phyloP scores from a whole-genome alignment of 2,329 filamentous ascomycete species.

The Clonostachys chloroleuca region DNA sequence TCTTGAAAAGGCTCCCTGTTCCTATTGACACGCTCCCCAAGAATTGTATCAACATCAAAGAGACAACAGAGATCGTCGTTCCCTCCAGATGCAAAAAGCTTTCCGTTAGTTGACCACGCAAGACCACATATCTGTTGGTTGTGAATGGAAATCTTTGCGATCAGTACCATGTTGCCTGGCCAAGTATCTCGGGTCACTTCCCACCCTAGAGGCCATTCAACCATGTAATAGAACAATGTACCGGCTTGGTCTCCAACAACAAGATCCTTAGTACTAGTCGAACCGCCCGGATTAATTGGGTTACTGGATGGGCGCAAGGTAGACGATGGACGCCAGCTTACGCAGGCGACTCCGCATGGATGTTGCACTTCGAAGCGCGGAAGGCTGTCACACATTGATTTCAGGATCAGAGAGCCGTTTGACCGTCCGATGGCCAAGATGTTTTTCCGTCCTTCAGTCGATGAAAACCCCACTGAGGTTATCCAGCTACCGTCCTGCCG shows the following conservation, averaged over 20 bases:
- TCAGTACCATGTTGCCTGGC: slow-evolving; percentile 72
- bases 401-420: slow-evolving; percentile 70
- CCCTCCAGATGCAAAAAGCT: slow-evolving; percentile 78
- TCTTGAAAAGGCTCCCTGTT: background rate
- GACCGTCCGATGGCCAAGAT: slow-evolving; percentile 85
- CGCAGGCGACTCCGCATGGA: slow-evolving; percentile 68
- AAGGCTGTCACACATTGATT: slow-evolving; percentile 67
- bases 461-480: slow-evolving; percentile 89
- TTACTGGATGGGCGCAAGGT: slow-evolving; percentile 48
- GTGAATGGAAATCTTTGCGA: slow-evolving; percentile 75
- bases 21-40: slow-evolving; percentile 15
- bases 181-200: slow-evolving; percentile 63
- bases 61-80: slow-evolving; percentile 90
- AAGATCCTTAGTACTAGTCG: slow-evolving; percentile 73
- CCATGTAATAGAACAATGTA: slow-evolving; percentile 78
- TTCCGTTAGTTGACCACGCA: slow-evolving; percentile 77
- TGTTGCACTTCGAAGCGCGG: slow-evolving; percentile 75
- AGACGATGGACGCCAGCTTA: slow-evolving; percentile 71
- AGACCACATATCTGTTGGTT: slow-evolving; percentile 89
- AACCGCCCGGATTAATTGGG: slow-evolving; percentile 35
- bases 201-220: slow-evolving; percentile 75
- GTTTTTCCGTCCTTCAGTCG: slow-evolving; percentile 64
- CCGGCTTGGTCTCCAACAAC: slow-evolving; percentile 82
- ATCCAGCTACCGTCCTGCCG: slow-evolving; percentile 43
- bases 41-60: slow-evolving; percentile 64